Evolutionary conservation across 2,329 filamentous ascomycete species (phyloP), one percentile per base, ranked within the genome.

Genomic region (Sarocladium brachiariae): DNA sequence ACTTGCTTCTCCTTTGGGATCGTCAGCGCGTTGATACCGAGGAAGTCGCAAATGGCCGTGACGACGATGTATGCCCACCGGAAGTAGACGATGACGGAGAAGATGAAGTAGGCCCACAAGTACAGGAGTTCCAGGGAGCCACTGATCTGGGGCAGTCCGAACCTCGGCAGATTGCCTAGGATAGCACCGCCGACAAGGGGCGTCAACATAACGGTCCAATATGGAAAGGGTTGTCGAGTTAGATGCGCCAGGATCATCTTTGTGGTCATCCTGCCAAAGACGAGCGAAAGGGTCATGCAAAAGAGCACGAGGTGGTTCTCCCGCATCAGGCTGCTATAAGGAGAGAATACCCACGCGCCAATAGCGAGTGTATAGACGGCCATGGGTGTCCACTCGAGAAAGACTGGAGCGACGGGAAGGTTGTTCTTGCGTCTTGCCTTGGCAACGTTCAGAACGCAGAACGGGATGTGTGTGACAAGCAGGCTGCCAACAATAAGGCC

Each of bases 231-330:
- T 66, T 97, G 93, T 55, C 83, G 83, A 2, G 93, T 93, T 49
- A 99, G 76, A 68, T 99, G 93, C 2, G 93, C 92, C 16, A 99
- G 83, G 63, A 99, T 99, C 69, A 97, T 97, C 75, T 97, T 99
- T 34, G 93, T 99, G 0, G 93, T 97, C 85, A 99, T 90, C 58
- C 93, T 86, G 31, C 93, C 93, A 67, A 99, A 97, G 53, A 96
- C 93, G 61, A 97, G 91, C n/a, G 89, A 87, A 76, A 97, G 87
- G 53, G 89, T 95, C 53, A 95, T 70, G 72, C 91, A 96, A 68
- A 96, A 95, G 43, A 97, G 80, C 10, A 95, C 83, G 1, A 99
- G 80, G 62, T 93, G 87, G 70, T 97, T 96, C 53, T 95, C 83
- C 31, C 72, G 70, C 63, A 95, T 78, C 33, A 99, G 71, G 10